phyloP scores from a whole-genome alignment of 495 filamentous ascomycete genomes.

The Schizothecium vesticola region DNA sequence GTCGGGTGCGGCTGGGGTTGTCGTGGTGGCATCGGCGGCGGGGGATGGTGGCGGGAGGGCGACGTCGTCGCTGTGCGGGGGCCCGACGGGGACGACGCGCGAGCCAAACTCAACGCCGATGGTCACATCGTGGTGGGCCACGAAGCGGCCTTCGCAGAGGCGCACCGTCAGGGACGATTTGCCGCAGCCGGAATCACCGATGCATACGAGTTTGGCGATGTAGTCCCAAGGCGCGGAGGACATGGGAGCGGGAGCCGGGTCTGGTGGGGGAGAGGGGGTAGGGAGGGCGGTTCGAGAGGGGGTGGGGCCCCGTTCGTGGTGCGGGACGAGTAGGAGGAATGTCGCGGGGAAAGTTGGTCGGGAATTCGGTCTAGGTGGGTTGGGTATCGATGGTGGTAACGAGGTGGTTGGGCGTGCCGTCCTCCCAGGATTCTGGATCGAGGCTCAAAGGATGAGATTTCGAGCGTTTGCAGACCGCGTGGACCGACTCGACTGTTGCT shows the following conservation, averaged over 20 bases:
- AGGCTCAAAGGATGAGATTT: not conserved
- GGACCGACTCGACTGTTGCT: not conserved
- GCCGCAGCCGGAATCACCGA: slow-evolving; percentile 90
- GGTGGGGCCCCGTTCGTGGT: not conserved
- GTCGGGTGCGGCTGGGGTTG: slow-evolving; percentile 2
- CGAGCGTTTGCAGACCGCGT: not conserved
- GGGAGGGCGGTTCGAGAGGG: not conserved
- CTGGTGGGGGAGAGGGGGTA: slow-evolving; percentile 1
- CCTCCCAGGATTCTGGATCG: not conserved
- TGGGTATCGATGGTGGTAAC: not conserved
- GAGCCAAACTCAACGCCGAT: slow-evolving; percentile 98
- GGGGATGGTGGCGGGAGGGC: slow-evolving; percentile 19
- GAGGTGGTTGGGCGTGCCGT: not conserved
- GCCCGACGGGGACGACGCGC: slow-evolving; percentile 85
- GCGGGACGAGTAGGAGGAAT: not conserved
- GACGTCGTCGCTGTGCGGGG: slow-evolving; percentile 50
- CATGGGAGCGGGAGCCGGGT: slow-evolving; percentile 28
- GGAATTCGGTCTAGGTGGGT: not conserved
- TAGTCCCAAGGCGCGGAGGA: slow-evolving; percentile 81
- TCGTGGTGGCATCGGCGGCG: not conserved
- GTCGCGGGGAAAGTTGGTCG: not conserved
- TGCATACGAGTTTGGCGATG: slow-evolving; percentile 96
- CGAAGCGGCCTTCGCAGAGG: slow-evolving; percentile 95
- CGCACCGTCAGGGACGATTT: slow-evolving; percentile 89
- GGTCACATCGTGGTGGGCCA: slow-evolving; percentile 87